These are phyloP conservation scores for Fusarium robinianum DNA, from an alignment of 2,329 filamentous ascomycete species.

Conservation along the genomic window DNA sequence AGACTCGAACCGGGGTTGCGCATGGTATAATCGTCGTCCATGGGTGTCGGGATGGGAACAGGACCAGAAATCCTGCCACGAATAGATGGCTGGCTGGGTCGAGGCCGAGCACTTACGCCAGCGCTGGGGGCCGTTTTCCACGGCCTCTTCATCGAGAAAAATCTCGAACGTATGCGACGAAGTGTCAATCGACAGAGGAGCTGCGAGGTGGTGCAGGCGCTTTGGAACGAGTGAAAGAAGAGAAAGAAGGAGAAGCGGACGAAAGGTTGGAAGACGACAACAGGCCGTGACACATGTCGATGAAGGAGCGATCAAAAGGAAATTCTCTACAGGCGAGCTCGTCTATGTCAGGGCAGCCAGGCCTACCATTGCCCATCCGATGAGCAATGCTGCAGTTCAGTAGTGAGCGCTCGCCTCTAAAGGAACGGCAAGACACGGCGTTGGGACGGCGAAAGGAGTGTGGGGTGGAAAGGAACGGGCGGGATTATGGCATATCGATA, in stretches of 20 bases:
- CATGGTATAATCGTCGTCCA: conserved; percentile 60
- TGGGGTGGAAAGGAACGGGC: conserved; percentile 22
- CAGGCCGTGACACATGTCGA: conserved; percentile 31
- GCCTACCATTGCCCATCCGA: conserved; percentile 28
- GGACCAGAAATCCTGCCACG: conserved; percentile 65
- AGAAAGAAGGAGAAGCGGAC: conserved; percentile 22
- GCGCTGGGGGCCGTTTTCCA: conserved; percentile 52
- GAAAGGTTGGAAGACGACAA: conserved; percentile 16
- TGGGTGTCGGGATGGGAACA: conserved; percentile 56
- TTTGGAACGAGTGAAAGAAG: conserved; percentile 15
- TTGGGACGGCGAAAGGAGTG: conserved; percentile 30
- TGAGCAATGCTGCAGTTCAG: conserved; percentile 7
- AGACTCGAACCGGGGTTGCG: conserved; percentile 48
- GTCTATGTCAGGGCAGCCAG: conserved; percentile 35
- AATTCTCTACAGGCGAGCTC: conserved; percentile 31
- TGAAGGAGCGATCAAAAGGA: conserved; percentile 25
- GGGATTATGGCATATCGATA: conserved; percentile 36
- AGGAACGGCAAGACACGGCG: conserved; percentile 18
- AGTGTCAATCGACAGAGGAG: conserved; percentile 6
- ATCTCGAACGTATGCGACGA: conserved; percentile 1
- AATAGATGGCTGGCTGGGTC: conserved; percentile 50
- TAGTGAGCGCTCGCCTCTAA: conserved; percentile 13
- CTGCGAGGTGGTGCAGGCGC: conserved; percentile 13
- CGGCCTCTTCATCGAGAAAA: conserved; percentile 46
- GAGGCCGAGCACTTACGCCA: conserved; percentile 31